These are phyloP conservation scores for Aegilops tauschii DNA, from an alignment of 176 grass and related monocot genomes.

Conservation along the genomic window DNA sequence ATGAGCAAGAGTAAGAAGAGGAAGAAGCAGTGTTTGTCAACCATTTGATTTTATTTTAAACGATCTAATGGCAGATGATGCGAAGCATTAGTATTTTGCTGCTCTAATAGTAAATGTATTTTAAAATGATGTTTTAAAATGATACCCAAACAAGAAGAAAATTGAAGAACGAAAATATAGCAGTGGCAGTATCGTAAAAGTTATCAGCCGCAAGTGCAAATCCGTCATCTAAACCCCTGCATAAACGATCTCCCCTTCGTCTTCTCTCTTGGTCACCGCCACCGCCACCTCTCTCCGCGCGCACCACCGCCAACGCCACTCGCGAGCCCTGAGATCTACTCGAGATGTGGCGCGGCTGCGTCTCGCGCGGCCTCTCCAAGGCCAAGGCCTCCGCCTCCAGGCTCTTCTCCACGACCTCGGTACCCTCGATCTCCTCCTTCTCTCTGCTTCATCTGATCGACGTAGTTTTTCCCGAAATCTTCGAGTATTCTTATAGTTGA, in stretches of 20 bases:
- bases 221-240: constrained; percentile 28
- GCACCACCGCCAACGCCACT: not conserved
- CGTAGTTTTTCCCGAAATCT: not conserved
- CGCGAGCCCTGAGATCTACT: constrained; percentile 22
- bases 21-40: too few species aligned
- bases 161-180: not conserved
- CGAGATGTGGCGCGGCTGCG: constrained; percentile 85
- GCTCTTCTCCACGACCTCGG: constrained; percentile 55
- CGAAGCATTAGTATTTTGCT: too few species aligned
- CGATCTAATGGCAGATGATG: too few species aligned
- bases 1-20: too few species aligned
- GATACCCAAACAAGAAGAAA: not conserved
- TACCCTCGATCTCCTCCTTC: constrained; percentile 34
- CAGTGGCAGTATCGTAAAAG: constrained; percentile 7
- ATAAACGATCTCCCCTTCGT: constrained; percentile 7
- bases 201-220: not conserved
- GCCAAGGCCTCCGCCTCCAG: constrained; percentile 40
- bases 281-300: not conserved
- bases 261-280: constrained; percentile 1
- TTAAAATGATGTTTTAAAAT: not conserved
- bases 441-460: not conserved
- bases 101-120: not conserved
- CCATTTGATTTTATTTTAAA: too few species aligned
- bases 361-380: constrained; percentile 61
- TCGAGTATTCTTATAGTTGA: not conserved